Conservation (phyloP, 2,329 filamentous ascomycete species). For the Botrytis hyacinthi region DNA sequence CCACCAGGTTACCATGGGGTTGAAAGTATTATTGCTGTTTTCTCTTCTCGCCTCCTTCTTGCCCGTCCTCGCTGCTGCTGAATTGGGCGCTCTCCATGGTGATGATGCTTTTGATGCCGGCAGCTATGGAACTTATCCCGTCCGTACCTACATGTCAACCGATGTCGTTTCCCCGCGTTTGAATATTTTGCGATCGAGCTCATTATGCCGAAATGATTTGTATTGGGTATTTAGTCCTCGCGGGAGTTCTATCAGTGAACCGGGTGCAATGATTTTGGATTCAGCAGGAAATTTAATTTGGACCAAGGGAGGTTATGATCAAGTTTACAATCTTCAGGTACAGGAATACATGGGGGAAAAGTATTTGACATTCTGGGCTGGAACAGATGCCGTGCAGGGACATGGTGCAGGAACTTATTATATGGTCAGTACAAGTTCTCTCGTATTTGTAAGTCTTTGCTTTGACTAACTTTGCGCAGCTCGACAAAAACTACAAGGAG, state of each 20-base stretch:
- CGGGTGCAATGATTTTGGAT: slow-evolving; percentile 47
- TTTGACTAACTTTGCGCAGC: slow-evolving; percentile 21
- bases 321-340: slow-evolving; percentile 48
- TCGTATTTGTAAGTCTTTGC: neutral
- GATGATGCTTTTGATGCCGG: slow-evolving; percentile 39
- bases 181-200: slow-evolving; percentile 35
- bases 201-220: slow-evolving; percentile 42
- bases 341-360: slow-evolving; percentile 45
- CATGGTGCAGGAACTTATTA: slow-evolving; percentile 48
- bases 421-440: slow-evolving; percentile 41
- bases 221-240: slow-evolving; percentile 45
- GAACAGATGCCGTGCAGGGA: slow-evolving; percentile 46
- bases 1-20: slow-evolving; percentile 5
- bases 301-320: slow-evolving; percentile 40
- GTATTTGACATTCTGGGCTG: slow-evolving; percentile 51
- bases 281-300: slow-evolving; percentile 46
- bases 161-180: slow-evolving; percentile 40
- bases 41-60: neutral
- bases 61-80: neutral
- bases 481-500: slow-evolving; percentile 38
- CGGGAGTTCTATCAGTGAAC: slow-evolving; percentile 38
- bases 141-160: slow-evolving; percentile 39
- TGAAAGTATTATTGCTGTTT: neutral
- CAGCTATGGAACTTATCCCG: slow-evolving; percentile 40
- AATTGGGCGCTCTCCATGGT: slow-evolving; percentile 21